Base-by-base conservation (phyloP, 331 rosid genomes). In the Pyracantha coccinea region DNA sequence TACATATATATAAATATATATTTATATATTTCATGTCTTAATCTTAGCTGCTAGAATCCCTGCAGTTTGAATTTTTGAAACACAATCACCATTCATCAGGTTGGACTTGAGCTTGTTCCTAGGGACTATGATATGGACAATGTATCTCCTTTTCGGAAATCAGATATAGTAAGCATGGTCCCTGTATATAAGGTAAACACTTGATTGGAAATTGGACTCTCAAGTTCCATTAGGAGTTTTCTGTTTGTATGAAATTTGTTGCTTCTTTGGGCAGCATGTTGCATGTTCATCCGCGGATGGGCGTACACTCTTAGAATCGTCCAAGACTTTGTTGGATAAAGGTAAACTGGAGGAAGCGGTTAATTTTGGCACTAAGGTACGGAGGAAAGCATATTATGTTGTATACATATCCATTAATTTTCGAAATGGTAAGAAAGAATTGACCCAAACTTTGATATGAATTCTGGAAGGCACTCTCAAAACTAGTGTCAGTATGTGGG, bases 201-300 rank as follows among this genome's bases (percentile, higher is more conserved):
- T 47, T 21, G 53, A 61, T 35, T 38, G 41, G 63, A 72, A 61
- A 24, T 17, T 31, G 66, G 29, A 50, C 59, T 71, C 63, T 71
- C 44, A 63, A 20, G 31, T 73, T 72, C 72, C 63, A 74, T 44
- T 29, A 7, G 65, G 60, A 8, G 32, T 55, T 55, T 29, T 82
- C 29, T 64, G 29, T 9, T 74, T 45, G 24, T 8, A 23, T 70
- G 29, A 5, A 47, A 65, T 50, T 14, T 24, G 23, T 50, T 58
- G 52, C 20, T 28, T 45, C 75, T 59, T 75, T 59, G 68, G 69
- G 17, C 86, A 94, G 99, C 99, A 94, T 66, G 97, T 90, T 78
- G 97, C 97, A 66, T 94, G 99, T 79, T 94, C 99, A 62, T 94
- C 99, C 66, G 99, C 99, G 41, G 99, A 94, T 82, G 99, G 99